These are phyloP conservation scores for Logfia minima DNA, from an alignment of 129 eudicot species.

Conservation along the genomic window DNA sequence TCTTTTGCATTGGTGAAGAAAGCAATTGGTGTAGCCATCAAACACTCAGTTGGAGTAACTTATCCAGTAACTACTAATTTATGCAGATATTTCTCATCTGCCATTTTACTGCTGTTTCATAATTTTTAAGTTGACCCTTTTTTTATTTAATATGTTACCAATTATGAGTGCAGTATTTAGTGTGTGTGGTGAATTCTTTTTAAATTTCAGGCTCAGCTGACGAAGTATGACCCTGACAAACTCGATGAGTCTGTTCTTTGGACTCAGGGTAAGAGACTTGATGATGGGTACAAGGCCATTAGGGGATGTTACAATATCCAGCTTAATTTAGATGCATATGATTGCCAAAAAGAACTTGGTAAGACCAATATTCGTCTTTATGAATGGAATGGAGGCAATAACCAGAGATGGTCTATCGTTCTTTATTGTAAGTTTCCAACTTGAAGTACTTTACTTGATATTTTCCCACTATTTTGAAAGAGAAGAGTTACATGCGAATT, in stretches of 20 bases:
- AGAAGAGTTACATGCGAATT: too few relatives aligned
- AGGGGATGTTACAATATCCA: conserved; percentile 68
- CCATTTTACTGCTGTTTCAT: not conserved
- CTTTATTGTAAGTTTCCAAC: conserved; percentile 55
- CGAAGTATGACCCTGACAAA: conserved; percentile 51
- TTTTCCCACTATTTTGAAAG: not conserved
- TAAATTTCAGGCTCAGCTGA: conserved; percentile 71
- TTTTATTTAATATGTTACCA: too few relatives aligned
- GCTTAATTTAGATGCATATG: conserved; percentile 15
- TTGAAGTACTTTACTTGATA: not conserved
- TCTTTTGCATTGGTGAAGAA: conserved; percentile 74
- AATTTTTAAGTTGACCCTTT: not conserved
- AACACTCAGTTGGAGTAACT: conserved; percentile 72
- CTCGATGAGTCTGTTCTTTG: conserved; percentile 75
- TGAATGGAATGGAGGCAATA: conserved; percentile 73
- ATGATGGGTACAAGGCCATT: conserved; percentile 61
- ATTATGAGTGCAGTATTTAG: not conserved
- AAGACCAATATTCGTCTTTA: conserved; percentile 64
- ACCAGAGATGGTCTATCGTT: conserved; percentile 75
- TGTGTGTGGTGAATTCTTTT: conserved; percentile 5
- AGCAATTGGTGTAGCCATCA: conserved; percentile 74
- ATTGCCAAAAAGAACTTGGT: conserved; percentile 16
- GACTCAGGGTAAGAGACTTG: conserved; percentile 67
- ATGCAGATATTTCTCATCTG: not conserved
- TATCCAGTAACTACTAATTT: conserved; percentile 50